Evolutionary conservation across 768 basidiomycete species (phyloP).

Genomic region (Hygrocybe coccinea): DNA sequence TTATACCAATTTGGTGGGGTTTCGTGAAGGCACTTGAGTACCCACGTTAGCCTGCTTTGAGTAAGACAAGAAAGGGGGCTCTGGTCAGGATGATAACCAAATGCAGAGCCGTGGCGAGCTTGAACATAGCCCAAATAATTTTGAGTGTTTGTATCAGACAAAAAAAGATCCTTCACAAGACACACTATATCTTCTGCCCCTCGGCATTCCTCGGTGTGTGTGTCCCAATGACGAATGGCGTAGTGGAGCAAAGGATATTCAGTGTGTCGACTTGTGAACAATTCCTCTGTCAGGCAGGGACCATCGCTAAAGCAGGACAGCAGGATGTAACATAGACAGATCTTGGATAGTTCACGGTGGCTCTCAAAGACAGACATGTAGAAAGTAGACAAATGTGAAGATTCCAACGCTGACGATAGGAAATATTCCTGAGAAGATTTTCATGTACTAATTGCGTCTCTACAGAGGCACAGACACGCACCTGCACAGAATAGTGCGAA

Average conservation of each 20-base stretch:
- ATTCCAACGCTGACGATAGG: not conserved
- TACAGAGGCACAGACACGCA: not conserved
- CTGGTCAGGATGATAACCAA: not conserved
- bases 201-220: not conserved
- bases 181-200: not conserved
- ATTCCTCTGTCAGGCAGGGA: too few relatives aligned
- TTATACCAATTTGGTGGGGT: not conserved
- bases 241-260: not conserved
- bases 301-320: too few relatives aligned
- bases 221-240: not conserved
- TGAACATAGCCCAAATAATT: not conserved
- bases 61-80: not conserved
- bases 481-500: too few relatives aligned
- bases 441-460: not conserved
- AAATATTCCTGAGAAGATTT: not conserved
- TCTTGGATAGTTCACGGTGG: too few relatives aligned
- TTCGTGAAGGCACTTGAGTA: not conserved
- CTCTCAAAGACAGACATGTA: too few relatives aligned
- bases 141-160: too few relatives aligned
- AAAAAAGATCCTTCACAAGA: too few relatives aligned
- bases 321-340: too few relatives aligned
- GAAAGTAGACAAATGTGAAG: too few relatives aligned
- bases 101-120: not conserved
- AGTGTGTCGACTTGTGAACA: too few relatives aligned
- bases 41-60: not conserved